A percentile compares a stretch with the other conserved stretches of the same genome.
These are phyloP conservation scores for Alternaria sp. DNA, from an alignment of 2,329 filamentous ascomycete species.

Conservation along the genomic window DNA sequence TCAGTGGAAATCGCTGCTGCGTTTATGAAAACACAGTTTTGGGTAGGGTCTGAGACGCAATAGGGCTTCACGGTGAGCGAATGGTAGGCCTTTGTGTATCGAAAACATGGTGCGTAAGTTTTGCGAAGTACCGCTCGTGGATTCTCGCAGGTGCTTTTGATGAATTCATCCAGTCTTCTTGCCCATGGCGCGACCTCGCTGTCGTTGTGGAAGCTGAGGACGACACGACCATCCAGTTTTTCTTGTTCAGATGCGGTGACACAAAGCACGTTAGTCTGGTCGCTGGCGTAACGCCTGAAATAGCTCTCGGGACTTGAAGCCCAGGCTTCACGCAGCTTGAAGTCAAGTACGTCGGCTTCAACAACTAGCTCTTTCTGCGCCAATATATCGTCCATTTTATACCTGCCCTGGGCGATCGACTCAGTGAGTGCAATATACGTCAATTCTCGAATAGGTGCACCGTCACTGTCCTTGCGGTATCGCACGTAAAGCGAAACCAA, in stretches of 20 bases:
- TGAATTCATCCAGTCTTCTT: neutral
- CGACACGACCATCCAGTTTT: neutral
- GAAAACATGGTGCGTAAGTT: neutral
- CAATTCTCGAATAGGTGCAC: neutral
- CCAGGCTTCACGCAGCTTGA: neutral
- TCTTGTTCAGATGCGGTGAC: neutral
- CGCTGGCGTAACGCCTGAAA: neutral
- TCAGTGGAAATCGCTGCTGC: neutral
- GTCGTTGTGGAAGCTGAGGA: neutral
- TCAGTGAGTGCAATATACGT: slow-evolving; percentile 1
- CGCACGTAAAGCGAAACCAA: neutral
- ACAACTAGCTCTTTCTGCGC: neutral
- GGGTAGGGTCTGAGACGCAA: neutral
- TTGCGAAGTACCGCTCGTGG: neutral
- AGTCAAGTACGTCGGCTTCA: neutral
- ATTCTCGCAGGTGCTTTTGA: neutral
- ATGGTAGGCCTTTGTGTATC: neutral
- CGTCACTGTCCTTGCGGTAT: neutral
- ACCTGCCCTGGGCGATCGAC: neutral
- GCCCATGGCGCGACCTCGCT: neutral
- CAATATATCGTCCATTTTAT: fast-evolving
- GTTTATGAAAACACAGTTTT: neutral
- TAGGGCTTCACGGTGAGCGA: neutral
- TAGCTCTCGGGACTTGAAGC: neutral
- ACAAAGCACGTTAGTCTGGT: neutral